Evolutionary conservation across 2,329 filamentous ascomycete species (phyloP).

Genomic region (Conoideocrella luteorostrata): DNA sequence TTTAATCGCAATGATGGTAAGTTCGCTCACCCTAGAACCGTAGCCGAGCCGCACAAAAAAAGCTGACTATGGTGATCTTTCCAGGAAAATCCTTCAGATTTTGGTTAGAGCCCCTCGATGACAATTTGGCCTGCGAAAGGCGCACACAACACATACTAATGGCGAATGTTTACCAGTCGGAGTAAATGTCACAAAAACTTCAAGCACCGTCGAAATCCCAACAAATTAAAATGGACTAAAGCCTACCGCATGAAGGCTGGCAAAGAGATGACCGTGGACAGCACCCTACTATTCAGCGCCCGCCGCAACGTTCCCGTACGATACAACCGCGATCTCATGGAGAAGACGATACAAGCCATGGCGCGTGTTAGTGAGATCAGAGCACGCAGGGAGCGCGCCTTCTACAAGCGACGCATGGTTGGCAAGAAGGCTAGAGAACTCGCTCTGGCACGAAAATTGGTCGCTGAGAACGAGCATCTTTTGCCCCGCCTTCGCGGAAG

Average conservation of each 20-base stretch:
- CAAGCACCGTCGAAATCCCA: constrained; percentile 97
- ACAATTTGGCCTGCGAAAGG: too few species aligned
- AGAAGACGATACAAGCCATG: constrained; percentile 88
- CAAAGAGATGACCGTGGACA: constrained; percentile 89
- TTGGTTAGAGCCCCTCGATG: constrained; percentile 29
- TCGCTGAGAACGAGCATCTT: constrained; percentile 87
- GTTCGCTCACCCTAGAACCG: constrained; percentile 4
- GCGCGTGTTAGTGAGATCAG: constrained; percentile 82
- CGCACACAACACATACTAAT: neutral
- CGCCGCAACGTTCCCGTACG: constrained; percentile 90
- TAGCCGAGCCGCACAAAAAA: neutral
- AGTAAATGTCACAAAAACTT: constrained; percentile 62
- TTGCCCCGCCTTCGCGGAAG: constrained; percentile 65
- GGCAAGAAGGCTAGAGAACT: constrained; percentile 81
- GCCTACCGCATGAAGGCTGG: constrained; percentile 74
- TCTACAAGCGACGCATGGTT: constrained; percentile 90
- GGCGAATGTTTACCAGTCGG: neutral
- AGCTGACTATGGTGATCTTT: neutral
- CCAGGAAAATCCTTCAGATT: constrained; percentile 48
- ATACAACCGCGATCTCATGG: constrained; percentile 89
- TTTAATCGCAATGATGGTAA: constrained; percentile 44
- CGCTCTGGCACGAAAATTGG: constrained; percentile 76
- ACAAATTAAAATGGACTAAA: constrained; percentile 97
- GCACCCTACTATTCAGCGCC: constrained; percentile 84
- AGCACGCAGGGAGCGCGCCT: constrained; percentile 74